phyloP scores from a whole-genome alignment of 345 rosid species.

The Alliaria petiolata region DNA sequence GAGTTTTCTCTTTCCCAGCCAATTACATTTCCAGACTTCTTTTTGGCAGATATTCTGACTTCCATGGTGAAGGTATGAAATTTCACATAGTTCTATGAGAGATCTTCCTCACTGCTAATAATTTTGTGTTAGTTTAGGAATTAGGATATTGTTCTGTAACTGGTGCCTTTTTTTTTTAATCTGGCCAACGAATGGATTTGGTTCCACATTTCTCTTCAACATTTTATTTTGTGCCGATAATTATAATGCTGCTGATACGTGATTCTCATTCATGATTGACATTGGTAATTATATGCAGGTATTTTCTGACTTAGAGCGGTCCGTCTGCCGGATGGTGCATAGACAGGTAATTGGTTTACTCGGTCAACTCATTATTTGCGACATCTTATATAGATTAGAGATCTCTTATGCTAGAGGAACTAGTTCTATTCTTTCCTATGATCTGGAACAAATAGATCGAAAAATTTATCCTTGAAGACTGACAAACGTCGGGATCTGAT shows the following conservation, averaged over 20 bases:
- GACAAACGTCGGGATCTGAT: not conserved
- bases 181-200: too few relatives aligned
- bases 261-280: slow-evolving; percentile 6
- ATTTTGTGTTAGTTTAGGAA: not conserved
- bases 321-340: slow-evolving; percentile 94
- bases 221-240: not conserved
- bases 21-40: slow-evolving; percentile 92
- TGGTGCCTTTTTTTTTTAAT: too few relatives aligned
- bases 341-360: slow-evolving; percentile 55
- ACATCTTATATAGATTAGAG: slow-evolving; percentile 5
- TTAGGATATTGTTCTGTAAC: not conserved
- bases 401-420: not conserved
- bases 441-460: not conserved
- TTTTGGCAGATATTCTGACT: slow-evolving; percentile 91
- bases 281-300: slow-evolving; percentile 57
- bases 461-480: not conserved
- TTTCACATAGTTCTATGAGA: not conserved
- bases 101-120: not conserved
- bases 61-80: slow-evolving; percentile 92
- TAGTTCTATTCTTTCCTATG: not conserved
- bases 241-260: not conserved
- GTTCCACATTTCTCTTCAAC: slow-evolving; percentile 4
- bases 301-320: slow-evolving; percentile 93
- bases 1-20: slow-evolving; percentile 51
- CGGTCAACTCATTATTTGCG: not conserved